Evolutionary conservation across 257 asterid species (phyloP).

Genomic region (Salvia hispanica): DNA sequence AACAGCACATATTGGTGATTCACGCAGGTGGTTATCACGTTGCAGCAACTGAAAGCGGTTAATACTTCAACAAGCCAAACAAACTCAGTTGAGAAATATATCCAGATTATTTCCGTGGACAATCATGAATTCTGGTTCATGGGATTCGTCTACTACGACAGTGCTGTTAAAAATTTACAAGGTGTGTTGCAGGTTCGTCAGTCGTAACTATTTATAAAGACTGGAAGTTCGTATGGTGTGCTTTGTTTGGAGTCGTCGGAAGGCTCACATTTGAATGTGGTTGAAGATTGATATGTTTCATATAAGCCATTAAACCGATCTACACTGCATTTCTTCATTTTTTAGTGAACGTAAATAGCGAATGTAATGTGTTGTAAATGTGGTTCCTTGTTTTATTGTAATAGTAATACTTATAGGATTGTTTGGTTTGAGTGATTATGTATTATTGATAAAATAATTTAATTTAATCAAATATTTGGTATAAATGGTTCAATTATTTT

Average conservation of each 20-base stretch:
- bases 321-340: slow-evolving; percentile 2
- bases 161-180: slow-evolving; percentile 69
- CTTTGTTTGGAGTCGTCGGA: slow-evolving; percentile 8
- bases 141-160: slow-evolving; percentile 84
- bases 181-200: slow-evolving; percentile 49
- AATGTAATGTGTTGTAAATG: not conserved
- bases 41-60: slow-evolving; percentile 78
- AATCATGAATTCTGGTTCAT: slow-evolving; percentile 96
- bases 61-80: slow-evolving; percentile 63
- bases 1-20: not conserved
- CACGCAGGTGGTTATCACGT: slow-evolving; percentile 71
- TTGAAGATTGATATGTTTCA: slow-evolving; percentile 25
- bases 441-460: no score
- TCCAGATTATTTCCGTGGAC: slow-evolving; percentile 81
- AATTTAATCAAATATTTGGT: no score
- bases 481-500: no score
- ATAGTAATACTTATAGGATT: no score
- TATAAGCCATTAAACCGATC: not conserved
- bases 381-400: no score
- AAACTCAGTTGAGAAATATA: slow-evolving; percentile 81
- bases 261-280: slow-evolving; percentile 19
- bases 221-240: not conserved
- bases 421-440: no score
- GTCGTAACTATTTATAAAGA: slow-evolving; percentile 4
- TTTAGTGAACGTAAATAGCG: not conserved